Conservation (phyloP, 306 rosid species). For the Prunus salicina region DNA sequence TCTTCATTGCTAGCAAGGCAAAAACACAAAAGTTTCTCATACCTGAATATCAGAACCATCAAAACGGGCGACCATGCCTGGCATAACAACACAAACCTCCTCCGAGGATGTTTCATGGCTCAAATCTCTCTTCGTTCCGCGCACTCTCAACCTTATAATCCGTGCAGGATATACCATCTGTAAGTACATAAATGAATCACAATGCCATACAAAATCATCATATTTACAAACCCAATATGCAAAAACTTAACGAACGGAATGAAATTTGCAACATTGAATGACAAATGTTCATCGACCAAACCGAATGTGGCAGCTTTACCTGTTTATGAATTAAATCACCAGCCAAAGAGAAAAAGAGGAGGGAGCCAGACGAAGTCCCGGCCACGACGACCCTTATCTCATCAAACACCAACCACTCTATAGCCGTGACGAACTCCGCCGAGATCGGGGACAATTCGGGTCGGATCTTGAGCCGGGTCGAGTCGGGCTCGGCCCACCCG, state of each 20-base stretch:
- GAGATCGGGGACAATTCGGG: constrained; percentile 75
- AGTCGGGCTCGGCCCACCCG: constrained; percentile 58
- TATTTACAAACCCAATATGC: background rate
- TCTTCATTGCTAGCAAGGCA: background rate
- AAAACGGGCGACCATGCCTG: constrained; percentile 79
- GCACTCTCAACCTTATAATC: constrained; percentile 76
- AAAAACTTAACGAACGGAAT: background rate
- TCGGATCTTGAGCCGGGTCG: constrained; percentile 46
- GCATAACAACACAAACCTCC: constrained; percentile 83
- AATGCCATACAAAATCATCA: background rate
- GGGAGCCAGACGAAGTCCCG: constrained; percentile 75
- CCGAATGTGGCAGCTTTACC: constrained; percentile 38
- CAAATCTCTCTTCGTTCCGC: constrained; percentile 82
- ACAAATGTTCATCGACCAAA: background rate
- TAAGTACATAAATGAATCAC: constrained; percentile 3
- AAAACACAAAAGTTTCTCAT: constrained; percentile 3
- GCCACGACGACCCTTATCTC: constrained; percentile 73
- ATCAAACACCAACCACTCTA: constrained; percentile 80
- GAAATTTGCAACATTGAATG: background rate
- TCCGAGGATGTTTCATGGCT: constrained; percentile 71
- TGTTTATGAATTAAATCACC: constrained; percentile 77
- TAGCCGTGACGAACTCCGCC: constrained; percentile 66
- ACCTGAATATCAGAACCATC: constrained; percentile 91
- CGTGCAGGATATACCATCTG: constrained; percentile 77
- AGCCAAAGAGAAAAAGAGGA: constrained; percentile 63